These are phyloP conservation scores for Coemansia javaensis DNA, from an alignment of 192 early-diverging fungal genomes.

Conservation along the genomic window DNA sequence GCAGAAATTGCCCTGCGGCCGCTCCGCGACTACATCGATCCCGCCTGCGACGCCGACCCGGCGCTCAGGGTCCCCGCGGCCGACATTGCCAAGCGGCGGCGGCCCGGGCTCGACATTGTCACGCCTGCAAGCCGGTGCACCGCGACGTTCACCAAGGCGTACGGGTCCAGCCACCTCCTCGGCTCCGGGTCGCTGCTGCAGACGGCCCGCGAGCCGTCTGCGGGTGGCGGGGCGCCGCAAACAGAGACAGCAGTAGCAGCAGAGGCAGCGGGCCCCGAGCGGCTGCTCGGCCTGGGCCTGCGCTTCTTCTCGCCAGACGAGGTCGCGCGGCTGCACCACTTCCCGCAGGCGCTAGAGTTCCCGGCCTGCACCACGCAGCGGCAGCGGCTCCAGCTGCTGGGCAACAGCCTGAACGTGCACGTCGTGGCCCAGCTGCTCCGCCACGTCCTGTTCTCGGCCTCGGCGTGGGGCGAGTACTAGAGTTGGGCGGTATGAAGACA, in stretches of 20 bases:
- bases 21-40: conserved; percentile 21
- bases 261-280: too few relatives aligned
- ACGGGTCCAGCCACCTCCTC: conserved; percentile 73
- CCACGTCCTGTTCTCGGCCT: conserved; percentile 19
- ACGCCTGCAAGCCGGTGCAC: conserved; percentile 12
- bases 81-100: conserved; percentile 28
- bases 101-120: conserved; percentile 39
- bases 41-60: not conserved
- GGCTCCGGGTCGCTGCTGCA: conserved; percentile 77
- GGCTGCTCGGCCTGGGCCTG: conserved; percentile 63
- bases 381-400: conserved; percentile 40
- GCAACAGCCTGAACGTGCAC: conserved; percentile 42
- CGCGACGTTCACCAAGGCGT: conserved; percentile 68
- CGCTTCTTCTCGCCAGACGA: conserved; percentile 82
- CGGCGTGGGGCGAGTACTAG: too few relatives aligned
- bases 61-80: conserved; percentile 18
- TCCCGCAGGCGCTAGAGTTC: conserved; percentile 53
- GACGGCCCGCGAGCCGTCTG: conserved; percentile 65
- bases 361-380: conserved; percentile 15
- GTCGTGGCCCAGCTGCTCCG: conserved; percentile 36
- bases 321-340: conserved; percentile 75
- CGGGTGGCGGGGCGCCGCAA: conserved; percentile 59
- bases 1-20: not conserved
- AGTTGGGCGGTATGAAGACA: too few relatives aligned
- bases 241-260: too few relatives aligned